phyloP scores from a whole-genome alignment of 306 rosid species.

The Phaseolus lunatus region DNA sequence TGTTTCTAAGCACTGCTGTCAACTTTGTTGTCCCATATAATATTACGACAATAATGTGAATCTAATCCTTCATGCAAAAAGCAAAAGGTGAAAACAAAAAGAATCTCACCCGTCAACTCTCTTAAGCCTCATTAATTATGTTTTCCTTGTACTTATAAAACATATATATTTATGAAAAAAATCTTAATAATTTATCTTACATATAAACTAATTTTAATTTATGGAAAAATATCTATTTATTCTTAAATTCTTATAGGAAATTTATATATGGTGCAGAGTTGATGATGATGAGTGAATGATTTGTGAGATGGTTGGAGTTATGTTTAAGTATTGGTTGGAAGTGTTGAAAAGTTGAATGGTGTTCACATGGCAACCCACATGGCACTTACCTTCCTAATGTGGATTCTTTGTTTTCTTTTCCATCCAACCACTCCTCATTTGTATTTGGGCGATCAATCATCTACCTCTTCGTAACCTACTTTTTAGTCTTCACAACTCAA shows the following conservation, averaged over 20 bases:
- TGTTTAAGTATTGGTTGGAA: conserved; percentile 46
- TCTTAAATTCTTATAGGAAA: too few species aligned
- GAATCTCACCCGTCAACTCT: conserved; percentile 37
- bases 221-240: too few species aligned
- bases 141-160: not conserved
- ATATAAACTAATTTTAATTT: too few species aligned
- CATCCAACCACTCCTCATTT: conserved; percentile 49
- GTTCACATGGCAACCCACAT: conserved; percentile 89
- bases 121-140: conserved; percentile 18
- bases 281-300: conserved; percentile 56
- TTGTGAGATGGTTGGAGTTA: conserved; percentile 67
- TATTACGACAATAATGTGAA: conserved; percentile 34
- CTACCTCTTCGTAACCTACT: conserved; percentile 45
- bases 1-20: conserved; percentile 36
- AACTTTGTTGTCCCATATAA: conserved; percentile 31
- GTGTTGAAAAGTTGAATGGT: conserved; percentile 56
- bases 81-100: conserved; percentile 15
- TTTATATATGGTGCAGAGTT: conserved; percentile 12
- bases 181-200: too few species aligned
- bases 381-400: conserved; percentile 56
- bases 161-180: too few species aligned
- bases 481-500: conserved; percentile 40
- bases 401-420: conserved; percentile 47
- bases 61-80: conserved; percentile 39
- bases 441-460: conserved; percentile 51